phyloP scores from a whole-genome alignment of 2,329 filamentous ascomycete genomes.

The Fusarium annulatum region DNA sequence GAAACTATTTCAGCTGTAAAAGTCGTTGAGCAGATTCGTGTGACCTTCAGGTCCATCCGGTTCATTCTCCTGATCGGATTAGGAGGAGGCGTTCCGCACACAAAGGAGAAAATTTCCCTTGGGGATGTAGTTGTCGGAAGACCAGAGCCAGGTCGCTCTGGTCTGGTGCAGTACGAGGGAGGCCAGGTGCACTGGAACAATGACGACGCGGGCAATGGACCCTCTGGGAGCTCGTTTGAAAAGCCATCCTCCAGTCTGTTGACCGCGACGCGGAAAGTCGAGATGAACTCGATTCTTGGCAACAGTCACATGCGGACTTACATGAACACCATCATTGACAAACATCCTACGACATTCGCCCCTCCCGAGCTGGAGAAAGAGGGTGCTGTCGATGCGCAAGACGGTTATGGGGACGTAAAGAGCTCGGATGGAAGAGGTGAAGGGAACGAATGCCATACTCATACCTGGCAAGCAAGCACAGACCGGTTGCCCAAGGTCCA shows the following conservation, averaged over 20 bases:
- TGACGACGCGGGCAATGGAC: not conserved
- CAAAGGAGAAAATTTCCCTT: not conserved
- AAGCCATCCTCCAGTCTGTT: not conserved
- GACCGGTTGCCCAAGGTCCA: not conserved
- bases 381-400: not conserved
- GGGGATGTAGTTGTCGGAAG: constrained; percentile 1
- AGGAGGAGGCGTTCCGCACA: not conserved
- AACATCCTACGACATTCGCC: not conserved
- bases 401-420: not conserved
- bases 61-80: not conserved
- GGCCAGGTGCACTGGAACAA: not conserved
- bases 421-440: not conserved
- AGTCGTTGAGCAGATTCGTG: not conserved
- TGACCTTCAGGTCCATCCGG: not conserved
- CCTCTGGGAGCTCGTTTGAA: not conserved
- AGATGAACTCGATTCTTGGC: not conserved
- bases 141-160: not conserved
- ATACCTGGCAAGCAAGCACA: not conserved
- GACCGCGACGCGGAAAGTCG: not conserved
- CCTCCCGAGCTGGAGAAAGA: not conserved
- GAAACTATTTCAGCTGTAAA: not conserved
- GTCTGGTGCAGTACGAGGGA: not conserved
- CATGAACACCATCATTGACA: not conserved
- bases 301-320: not conserved
- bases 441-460: not conserved